Base-by-base conservation (phyloP, 1,284 basidiomycete species). In the Anthracocystis walkeri region DNA sequence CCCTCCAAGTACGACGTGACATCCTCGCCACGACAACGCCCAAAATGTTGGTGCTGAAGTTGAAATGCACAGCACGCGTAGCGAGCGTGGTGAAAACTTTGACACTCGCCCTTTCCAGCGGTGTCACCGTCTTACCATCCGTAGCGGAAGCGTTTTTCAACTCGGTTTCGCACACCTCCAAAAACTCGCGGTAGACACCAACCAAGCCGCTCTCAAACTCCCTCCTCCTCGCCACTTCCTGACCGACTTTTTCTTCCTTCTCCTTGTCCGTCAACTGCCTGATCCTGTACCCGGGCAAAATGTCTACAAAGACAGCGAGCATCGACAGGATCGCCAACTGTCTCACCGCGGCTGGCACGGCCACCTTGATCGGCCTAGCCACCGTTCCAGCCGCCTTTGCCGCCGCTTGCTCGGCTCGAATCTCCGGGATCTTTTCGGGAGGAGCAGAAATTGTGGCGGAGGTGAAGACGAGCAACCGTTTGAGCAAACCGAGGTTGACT, bases 121-220 rank as follows among this genome's bases (percentile, higher is more conserved):
- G 20, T 7, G 52, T 11, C 14, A n/a, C 7, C 21, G 16, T n/a
- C 1, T 35, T 2, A 11, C 29, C n/a, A 12, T 11, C 48, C 7
- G 25, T 3, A 11, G 23, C 18, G 12, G 51, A 8, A 7, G 90
- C 18, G 90, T 88, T 35, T 82, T 88, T 80, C 76, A 95, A 93
- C 89, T 90, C 95, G 93, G 77, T 86, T 86, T 98, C 96, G 57
- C 98, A 89, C 49, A 90, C 87, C 69, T 92, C 92, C 69, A 99
- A 89, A 86, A 93, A 99, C 14, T 89, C 88, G 85, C 97, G 94
- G 86, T 99, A 99, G 42, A 92, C 90, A 56, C 88, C 87, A 21
- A 99, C 92, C 54, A 99, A 88, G n/a, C 95, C 92, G 85, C 98
- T 94, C 85, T 99, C 97, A 89, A 92, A 99, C 83, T 99, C 97